Evolutionary conservation across 2,329 filamentous ascomycete genomes (phyloP).

Genomic region (Colletotrichum spinosum): DNA sequence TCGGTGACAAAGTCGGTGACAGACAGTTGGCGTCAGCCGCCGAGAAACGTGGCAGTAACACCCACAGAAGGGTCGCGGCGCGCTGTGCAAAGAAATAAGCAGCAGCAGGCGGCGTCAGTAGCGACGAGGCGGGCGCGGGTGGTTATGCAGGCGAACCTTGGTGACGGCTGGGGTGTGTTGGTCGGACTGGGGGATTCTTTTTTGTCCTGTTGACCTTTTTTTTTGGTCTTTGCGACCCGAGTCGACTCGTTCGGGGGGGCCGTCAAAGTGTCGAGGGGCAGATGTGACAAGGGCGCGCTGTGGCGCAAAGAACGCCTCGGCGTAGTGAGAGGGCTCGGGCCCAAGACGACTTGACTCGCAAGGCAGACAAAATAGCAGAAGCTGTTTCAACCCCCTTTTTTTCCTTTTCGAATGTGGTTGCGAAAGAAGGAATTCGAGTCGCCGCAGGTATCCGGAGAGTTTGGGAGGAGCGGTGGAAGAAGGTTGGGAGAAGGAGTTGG

Average conservation of each 20-base stretch:
- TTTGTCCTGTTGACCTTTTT: too few relatives aligned
- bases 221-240: constrained; percentile 27
- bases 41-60: constrained; percentile 16
- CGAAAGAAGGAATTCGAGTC: constrained; percentile 1
- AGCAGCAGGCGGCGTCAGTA: constrained; percentile 6
- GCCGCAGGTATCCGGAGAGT: constrained; percentile 9
- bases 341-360: constrained; percentile 36
- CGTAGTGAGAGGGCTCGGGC: constrained; percentile 37
- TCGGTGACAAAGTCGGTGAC: constrained; percentile 10
- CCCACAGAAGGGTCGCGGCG: constrained; percentile 9
- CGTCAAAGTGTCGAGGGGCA: constrained; percentile 25
- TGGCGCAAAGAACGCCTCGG: constrained; percentile 40
- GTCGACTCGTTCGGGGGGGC: constrained; percentile 27
- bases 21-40: constrained; percentile 30
- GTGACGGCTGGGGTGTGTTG: background rate
- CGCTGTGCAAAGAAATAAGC: constrained; percentile 5
- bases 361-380: constrained; percentile 40
- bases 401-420: constrained; percentile 24
- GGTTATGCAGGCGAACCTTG: constrained; percentile 27
- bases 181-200: too few relatives aligned
- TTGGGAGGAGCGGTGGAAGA: constrained; percentile 7
- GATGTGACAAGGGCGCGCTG: constrained; percentile 36
- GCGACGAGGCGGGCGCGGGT: too few relatives aligned
- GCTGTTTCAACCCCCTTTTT: constrained; percentile 37
- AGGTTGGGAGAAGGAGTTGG: constrained; percentile 13